Evolutionary conservation across 257 asterid species (phyloP).

Genomic region (Capsicum rhomboideum): DNA sequence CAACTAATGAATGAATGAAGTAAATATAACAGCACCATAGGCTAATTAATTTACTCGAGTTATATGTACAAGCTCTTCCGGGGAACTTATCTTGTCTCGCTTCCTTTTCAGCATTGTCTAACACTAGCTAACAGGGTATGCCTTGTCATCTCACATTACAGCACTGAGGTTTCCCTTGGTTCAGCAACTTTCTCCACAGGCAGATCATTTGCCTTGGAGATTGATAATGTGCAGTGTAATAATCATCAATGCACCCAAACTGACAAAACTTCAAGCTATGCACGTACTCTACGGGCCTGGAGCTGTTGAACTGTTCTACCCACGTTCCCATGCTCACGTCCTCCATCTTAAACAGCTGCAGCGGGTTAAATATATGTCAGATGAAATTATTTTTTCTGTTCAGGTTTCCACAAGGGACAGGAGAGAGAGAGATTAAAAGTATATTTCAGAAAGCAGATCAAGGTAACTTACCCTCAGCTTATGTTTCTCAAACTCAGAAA

Average conservation of each 20-base stretch:
- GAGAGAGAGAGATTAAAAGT: neutral
- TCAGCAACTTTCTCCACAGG: conserved; percentile 68
- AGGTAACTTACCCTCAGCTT: conserved; percentile 56
- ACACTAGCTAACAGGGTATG: neutral
- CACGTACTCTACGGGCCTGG: conserved; percentile 51
- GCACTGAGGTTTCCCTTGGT: conserved; percentile 56
- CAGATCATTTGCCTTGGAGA: conserved; percentile 96
- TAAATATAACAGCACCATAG: neutral
- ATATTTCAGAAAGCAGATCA: neutral
- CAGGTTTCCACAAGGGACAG: neutral
- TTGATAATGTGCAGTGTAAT: conserved; percentile 84
- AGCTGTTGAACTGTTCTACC: conserved; percentile 72
- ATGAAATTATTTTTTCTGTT: neutral
- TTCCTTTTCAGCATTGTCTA: neutral
- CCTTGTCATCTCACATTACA: conserved; percentile 74
- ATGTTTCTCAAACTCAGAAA: conserved; percentile 75
- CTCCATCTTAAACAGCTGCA: conserved; percentile 95
- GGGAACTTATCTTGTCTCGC: neutral
- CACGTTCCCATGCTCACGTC: conserved; percentile 99
- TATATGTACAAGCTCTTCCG: conserved; percentile 7
- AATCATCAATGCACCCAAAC: conserved; percentile 78
- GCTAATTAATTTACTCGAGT: neutral
- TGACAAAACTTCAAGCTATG: conserved; percentile 93
- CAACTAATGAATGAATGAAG: neutral
- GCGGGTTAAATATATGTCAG: neutral